Base-by-base conservation (phyloP, 2,329 filamentous ascomycete species). In the Fusarium illudens region DNA sequence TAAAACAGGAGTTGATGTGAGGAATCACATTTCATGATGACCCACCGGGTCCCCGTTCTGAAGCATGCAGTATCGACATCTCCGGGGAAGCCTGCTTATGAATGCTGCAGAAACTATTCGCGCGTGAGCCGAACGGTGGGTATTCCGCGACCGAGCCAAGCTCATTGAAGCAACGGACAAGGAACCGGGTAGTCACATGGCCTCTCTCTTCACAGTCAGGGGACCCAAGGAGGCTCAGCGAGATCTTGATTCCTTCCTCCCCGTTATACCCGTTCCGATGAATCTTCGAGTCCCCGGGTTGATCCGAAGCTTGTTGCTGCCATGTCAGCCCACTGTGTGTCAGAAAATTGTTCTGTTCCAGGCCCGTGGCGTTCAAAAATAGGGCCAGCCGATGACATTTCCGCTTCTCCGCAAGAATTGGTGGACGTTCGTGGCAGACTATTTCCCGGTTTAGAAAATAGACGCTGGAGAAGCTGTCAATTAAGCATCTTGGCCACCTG, bases 321-420 rank as follows among this genome's bases (percentile, higher is more conserved):
- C 10, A 42, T 60, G 58, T 73, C 72, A 74, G 72, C 49, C 70
- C 72, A 74, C 48, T 73, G 13, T 73, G 54, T 73, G 72, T 74
- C 72, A 74, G 27, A 42, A 52, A 53, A 62, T 73, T 52, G n/a
- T n/a, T 12, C 5, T 17, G 42, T 34, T 53, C 51, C 48, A 63
- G 56, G 64, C 60, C 50, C 53, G 64, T 69, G 62, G 60, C 62
- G 56, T 57, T 46, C 48, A 22, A 59, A 54, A 63, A 54, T 44
- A 63, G 39, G 37, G 25, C 39, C 34, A 44, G 57, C 27, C 37
- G 52, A 49, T 68, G 56, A 15, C 49, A 73, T 73, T 73, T 73
- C 71, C 71, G 71, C 68, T 65, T 73, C 71, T 73, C 71, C 71
- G 71, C 58, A 37, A 50, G n/a, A 36, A 50, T 15, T 22, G 22